These are phyloP conservation scores for Saksenaea oblongispora DNA, from an alignment of 371 early-diverging fungal species.

Conservation along the genomic window DNA sequence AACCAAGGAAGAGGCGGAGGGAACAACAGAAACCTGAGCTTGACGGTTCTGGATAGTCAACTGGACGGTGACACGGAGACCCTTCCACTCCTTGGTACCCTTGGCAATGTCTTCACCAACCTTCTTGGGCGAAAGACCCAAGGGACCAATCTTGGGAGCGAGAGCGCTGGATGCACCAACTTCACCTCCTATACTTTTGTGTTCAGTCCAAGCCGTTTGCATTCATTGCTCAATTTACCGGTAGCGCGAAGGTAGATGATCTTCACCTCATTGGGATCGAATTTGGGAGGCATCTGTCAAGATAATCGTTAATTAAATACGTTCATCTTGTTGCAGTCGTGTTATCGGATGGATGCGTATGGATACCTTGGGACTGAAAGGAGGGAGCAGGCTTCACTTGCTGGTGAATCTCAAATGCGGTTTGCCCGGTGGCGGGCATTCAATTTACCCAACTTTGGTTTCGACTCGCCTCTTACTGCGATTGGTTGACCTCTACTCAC, in stretches of 20 bases:
- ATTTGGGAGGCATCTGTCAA: slow-evolving; percentile 75
- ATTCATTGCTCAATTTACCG: slow-evolving; percentile 62
- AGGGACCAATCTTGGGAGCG: slow-evolving; percentile 99
- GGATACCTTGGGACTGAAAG: slow-evolving; percentile 4
- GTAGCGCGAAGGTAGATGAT: slow-evolving; percentile 94
- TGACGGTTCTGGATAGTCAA: slow-evolving; percentile 98
- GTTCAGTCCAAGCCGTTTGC: not conserved
- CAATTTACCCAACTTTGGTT: not conserved
- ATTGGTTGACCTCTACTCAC: not conserved
- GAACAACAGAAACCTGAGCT: slow-evolving; percentile 94
- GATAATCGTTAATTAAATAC: not conserved
- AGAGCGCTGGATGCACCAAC: slow-evolving; percentile 98
- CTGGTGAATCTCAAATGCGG: slow-evolving; percentile 1
- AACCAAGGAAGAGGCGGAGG: slow-evolving; percentile 94
- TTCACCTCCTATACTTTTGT: slow-evolving; percentile 73
- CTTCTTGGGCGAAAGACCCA: slow-evolving; percentile 99
- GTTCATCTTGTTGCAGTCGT: not conserved
- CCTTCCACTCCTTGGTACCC: slow-evolving; percentile 83
- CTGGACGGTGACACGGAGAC: slow-evolving; percentile 95
- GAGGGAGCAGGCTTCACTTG: not conserved
- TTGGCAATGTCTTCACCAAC: slow-evolving; percentile 97
- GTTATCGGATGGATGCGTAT: not conserved
- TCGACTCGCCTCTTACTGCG: not conserved
- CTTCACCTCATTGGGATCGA: slow-evolving; percentile 89
- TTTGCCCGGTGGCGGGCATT: not conserved